Percentiles rank a stretch among this genome's conserved stretches.
Evolutionary conservation across 352 stramenopile genomes (phyloP).

Genomic region (Pythium oligandrum): DNA sequence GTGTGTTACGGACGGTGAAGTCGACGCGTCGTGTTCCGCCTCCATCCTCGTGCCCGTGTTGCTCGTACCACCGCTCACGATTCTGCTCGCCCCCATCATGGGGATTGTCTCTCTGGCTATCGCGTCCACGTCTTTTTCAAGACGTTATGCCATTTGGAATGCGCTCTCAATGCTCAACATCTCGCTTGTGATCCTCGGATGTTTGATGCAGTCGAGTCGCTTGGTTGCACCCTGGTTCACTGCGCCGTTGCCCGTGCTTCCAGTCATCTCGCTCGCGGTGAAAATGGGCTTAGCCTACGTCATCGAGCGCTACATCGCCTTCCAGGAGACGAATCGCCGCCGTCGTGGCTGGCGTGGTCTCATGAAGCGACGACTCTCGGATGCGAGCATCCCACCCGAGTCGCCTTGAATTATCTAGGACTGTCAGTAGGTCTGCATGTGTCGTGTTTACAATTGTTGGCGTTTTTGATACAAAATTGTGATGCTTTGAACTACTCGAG

Average conservation of each 20-base stretch:
- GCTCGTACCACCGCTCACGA: slow-evolving; percentile 57
- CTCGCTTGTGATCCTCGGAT: slow-evolving; percentile 57
- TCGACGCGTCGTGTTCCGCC: slow-evolving; percentile 65
- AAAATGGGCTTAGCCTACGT: slow-evolving; percentile 67
- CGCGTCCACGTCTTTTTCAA: slow-evolving; percentile 61
- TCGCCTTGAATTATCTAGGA: slow-evolving; percentile 25
- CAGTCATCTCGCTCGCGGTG: slow-evolving; percentile 53
- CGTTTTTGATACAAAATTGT: no score
- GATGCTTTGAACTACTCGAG: no score
- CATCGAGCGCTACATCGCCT: slow-evolving; percentile 73
- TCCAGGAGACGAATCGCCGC: slow-evolving; percentile 69
- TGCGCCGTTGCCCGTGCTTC: slow-evolving; percentile 60
- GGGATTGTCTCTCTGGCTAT: slow-evolving; percentile 71
- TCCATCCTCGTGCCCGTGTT: slow-evolving; percentile 71
- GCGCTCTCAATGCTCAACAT: slow-evolving; percentile 75
- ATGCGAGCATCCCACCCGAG: slow-evolving; percentile 65
- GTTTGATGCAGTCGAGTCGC: slow-evolving; percentile 54
- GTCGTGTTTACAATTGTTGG: no score
- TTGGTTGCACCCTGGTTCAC: slow-evolving; percentile 82
- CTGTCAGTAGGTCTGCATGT: slow-evolving; percentile 3
- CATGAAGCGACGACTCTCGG: slow-evolving; percentile 78
- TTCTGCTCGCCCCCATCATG: slow-evolving; percentile 69
- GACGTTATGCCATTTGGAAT: slow-evolving; percentile 77
- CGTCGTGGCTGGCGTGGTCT: slow-evolving; percentile 74
- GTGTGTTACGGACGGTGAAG: slow-evolving; percentile 67